Evolutionary conservation across 192 early-diverging fungal species (phyloP), one percentile per base, ranked within the genome.

Genomic region (Podila epicladia): DNA sequence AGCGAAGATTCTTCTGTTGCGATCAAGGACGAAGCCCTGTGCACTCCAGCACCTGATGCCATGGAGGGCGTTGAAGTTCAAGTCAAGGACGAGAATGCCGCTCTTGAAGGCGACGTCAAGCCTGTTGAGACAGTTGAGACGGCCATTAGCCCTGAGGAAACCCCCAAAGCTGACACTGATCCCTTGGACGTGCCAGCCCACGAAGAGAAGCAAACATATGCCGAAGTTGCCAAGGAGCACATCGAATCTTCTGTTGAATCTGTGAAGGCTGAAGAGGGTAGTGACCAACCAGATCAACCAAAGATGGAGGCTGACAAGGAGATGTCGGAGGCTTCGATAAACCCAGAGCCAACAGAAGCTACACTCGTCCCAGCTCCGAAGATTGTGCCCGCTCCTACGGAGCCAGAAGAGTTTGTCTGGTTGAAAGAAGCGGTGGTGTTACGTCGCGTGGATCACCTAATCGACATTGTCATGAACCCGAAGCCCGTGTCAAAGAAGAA

Each of bases 401-500:
- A 82, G 45, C 62, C 76, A 4, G 83, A 84, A 24, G 82, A 85
- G 41, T 82, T 89, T 75, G 83, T 72, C 5, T 89, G 86, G 86
- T 84, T 85, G n/a, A 85, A 84, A 70, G 88, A 89, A 58, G 75
- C 85, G 22, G 84, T 87, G 24, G 83, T 89, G 74, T 72, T 84
- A 9, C 77, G 87, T 28, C 88, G 88, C 9, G 85, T 89, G 58
- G 85, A 89, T 32, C 75, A 84, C 26, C 63, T 89, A 59, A 86
- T 85, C 65, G 84, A 86, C 48, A 83, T 89, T 60, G 84, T 89
- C 11, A 37, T 85, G 2, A 78, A 85, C 28, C 89, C 89, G 20
- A 86, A 85, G 58, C 85, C 85, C 13, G 62, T 82, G n/a, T 72
- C 83, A 13, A 85, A 85, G 70, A 82, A 84, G 69, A 72, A 73